Evolutionary conservation across 78 protist genomes (phyloP).

Genomic region (Pigoraptor vietnamica): DNA sequence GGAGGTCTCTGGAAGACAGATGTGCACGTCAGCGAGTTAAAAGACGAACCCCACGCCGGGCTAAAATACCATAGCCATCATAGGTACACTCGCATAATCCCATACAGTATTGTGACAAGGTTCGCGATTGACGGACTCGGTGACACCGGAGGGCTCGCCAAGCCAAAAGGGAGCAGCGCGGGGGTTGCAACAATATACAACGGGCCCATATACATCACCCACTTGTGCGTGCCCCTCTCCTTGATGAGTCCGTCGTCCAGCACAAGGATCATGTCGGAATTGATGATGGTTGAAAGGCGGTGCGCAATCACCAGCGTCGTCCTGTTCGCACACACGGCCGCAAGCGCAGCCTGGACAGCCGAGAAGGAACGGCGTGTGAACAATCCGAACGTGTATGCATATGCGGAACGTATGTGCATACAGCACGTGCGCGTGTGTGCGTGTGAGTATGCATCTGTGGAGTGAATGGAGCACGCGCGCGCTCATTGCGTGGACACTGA

Average conservation of each 20-base stretch:
- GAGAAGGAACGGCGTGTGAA: background rate
- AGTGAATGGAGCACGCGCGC: background rate
- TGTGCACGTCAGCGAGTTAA: background rate
- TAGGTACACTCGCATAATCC: too few species aligned
- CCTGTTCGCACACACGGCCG: background rate
- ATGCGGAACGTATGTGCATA: background rate
- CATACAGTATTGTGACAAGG: background rate
- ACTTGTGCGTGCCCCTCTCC: background rate
- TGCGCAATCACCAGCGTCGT: conserved; percentile 46
- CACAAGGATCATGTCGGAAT: conserved; percentile 22
- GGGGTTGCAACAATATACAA: background rate
- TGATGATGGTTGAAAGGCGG: conserved; percentile 36
- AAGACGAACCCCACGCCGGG: background rate
- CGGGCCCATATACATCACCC: background rate
- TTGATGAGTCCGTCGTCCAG: conserved; percentile 5
- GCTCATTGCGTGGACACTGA: background rate
- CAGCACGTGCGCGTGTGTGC: background rate
- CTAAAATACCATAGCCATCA: background rate
- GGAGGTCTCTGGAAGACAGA: background rate
- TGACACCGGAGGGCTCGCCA: background rate
- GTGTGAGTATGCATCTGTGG: background rate
- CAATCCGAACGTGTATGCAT: background rate
- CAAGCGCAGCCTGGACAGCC: conserved; percentile 9
- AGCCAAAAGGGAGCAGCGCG: background rate
- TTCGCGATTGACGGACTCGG: background rate